Evolutionary conservation across 257 asterid genomes (phyloP), one percentile per base, ranked within the genome.

Genomic region (Plantago major): DNA sequence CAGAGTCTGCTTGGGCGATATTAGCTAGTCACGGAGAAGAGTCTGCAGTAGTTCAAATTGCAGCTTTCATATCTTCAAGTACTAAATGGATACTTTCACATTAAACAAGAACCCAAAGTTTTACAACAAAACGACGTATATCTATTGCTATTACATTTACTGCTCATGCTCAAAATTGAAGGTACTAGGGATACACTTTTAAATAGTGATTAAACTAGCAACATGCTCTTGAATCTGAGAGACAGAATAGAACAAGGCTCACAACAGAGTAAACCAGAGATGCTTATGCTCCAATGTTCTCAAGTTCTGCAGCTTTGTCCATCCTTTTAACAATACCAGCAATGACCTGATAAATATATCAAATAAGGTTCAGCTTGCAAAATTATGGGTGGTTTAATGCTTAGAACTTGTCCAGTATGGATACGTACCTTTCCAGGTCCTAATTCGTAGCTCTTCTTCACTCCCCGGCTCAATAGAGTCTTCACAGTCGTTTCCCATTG

Each of bases 311-410:
- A 72, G 86, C 73, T 85, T 74, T 90, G 62, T 87, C 87, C 95
- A 90, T 85, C 75, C 97, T 78, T 81, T 90, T 90, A 15, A 90
- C 78, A 16, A 90, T 87, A 40, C 96, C 97, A 15, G 97, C 93
- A 28, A 90, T 87, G 67, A 90, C 97, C 95, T 89, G 73, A 63
- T 68, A 44, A 38, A 66, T 45, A 1, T 11, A 55, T 16, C 50
- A 46, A 19, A 42, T 16, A 48, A 37, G 40, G 33, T 14, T 71
- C 60, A 58, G 58, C 45, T 56, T 7, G 7, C 26, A 57, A 58
- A 18, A 62, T 62, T 22, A 51, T 46, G 68, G 10, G 17, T 40
- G 53, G 54, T 28, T 14, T 10, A 17, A 54, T 44, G 42, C 28
- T 10, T 10, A 12, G 3, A 9, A 15, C 46, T 11, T 7, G 14